Conservation (phyloP, 495 filamentous ascomycete genomes). For the Cryomyces minteri region DNA sequence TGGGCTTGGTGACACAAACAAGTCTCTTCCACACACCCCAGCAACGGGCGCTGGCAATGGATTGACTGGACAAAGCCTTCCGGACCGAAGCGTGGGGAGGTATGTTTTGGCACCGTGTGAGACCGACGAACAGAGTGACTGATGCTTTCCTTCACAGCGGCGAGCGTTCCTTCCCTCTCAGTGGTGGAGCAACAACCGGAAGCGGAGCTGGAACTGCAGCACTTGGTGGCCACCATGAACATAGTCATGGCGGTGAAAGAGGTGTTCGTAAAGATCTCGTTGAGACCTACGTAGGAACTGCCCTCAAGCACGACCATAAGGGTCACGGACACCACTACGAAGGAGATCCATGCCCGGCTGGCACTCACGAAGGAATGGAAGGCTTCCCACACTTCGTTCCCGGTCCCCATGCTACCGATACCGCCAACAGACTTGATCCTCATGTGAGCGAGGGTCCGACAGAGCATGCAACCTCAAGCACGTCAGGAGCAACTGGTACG, state of each 20-base stretch:
- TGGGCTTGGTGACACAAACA: not conserved
- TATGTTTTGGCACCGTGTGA: not conserved
- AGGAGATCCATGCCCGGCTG: constrained; percentile 3
- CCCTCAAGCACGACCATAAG: constrained; percentile 3
- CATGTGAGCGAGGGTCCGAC: constrained; percentile 2
- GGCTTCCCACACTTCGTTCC: not conserved
- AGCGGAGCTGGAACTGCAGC: not conserved
- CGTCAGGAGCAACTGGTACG: not conserved
- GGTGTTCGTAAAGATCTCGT: too few species aligned
- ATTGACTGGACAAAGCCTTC: not conserved
- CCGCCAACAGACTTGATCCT: constrained; percentile 9
- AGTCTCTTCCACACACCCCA: not conserved
- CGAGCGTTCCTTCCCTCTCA: not conserved
- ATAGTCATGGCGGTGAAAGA: too few species aligned
- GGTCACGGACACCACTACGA: constrained; percentile 4
- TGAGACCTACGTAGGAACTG: not conserved
- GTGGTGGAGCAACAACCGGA: not conserved
- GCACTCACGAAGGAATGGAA: not conserved
- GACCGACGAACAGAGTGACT: too few species aligned
- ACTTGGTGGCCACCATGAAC: too few species aligned
- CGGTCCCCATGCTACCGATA: constrained; percentile 8
- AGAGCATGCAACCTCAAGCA: too few species aligned
- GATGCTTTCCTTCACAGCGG: not conserved
- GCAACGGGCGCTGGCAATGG: not conserved
- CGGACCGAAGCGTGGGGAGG: not conserved